Percentiles rank a stretch among this genome's conserved stretches.
Conservation (phyloP, 805 yeast genomes). For the Ogataea trehaloabstinens region DNA sequence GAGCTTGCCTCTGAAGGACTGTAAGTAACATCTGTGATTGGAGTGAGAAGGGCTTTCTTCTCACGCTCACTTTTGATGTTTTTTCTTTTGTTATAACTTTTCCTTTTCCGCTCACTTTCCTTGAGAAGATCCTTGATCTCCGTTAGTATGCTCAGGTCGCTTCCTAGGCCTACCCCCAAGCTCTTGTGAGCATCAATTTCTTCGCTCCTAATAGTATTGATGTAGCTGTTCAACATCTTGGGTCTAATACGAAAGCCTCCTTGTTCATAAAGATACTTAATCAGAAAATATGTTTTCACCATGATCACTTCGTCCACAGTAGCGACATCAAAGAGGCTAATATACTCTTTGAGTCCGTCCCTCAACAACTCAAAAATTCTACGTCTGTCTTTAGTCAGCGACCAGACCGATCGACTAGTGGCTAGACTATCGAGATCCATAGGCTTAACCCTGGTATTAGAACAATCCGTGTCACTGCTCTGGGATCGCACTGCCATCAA, state of each 20-base stretch:
- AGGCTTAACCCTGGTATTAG: background rate
- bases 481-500: background rate
- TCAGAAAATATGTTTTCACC: slow-evolving; percentile 27
- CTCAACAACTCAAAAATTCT: slow-evolving; percentile 14
- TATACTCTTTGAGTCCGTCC: slow-evolving; percentile 26
- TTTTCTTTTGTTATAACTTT: slow-evolving; percentile 26
- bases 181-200: slow-evolving; percentile 11
- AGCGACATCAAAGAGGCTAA: slow-evolving; percentile 16
- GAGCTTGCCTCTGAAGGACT: slow-evolving; percentile 9
- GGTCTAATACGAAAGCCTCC: slow-evolving; percentile 22
- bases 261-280: slow-evolving; percentile 17
- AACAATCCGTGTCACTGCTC: background rate
- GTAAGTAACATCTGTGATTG: slow-evolving; percentile 6
- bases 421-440: background rate
- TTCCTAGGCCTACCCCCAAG: slow-evolving; percentile 11
- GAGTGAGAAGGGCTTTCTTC: slow-evolving; percentile 8
- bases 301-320: slow-evolving; percentile 17
- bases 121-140: slow-evolving; percentile 22
- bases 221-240: slow-evolving; percentile 25
- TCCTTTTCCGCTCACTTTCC: slow-evolving; percentile 27
- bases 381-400: slow-evolving; percentile 7
- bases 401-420: background rate
- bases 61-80: slow-evolving; percentile 11
- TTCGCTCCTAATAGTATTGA: slow-evolving; percentile 24
- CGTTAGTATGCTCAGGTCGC: slow-evolving; percentile 12